Evolutionary conservation across 441 rosid genomes (phyloP).

Genomic region (Erodium texanum): DNA sequence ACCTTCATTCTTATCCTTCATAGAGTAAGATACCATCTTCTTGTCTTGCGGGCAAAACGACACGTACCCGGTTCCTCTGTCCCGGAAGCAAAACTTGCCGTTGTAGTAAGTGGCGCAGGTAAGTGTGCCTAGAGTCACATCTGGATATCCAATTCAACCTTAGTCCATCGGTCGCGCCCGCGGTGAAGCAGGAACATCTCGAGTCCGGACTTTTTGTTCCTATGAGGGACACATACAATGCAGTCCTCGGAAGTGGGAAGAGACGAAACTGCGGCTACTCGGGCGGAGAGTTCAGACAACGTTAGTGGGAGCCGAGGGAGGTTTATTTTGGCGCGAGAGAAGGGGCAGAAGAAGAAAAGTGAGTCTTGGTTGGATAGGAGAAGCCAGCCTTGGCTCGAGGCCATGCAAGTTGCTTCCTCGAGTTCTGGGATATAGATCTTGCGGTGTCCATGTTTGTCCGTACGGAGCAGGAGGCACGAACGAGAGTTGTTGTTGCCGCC

Average conservation of each 20-base stretch:
- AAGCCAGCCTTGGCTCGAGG: background rate
- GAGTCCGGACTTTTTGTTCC: background rate
- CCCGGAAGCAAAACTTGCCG: background rate
- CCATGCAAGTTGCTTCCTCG: background rate
- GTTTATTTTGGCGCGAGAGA: background rate
- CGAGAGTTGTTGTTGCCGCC: background rate
- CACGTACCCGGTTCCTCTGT: too few species aligned
- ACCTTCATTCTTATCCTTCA: too few species aligned
- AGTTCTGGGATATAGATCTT: background rate
- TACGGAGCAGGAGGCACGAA: background rate
- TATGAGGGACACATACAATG: background rate
- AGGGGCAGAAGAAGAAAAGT: background rate
- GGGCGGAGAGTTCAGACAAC: background rate
- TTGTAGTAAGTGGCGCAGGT: background rate
- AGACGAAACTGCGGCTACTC: background rate
- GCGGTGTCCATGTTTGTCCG: background rate
- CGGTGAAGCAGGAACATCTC: background rate
- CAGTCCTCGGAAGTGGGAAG: background rate
- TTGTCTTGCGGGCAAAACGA: too few species aligned
- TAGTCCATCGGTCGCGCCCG: background rate
- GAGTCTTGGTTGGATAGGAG: background rate
- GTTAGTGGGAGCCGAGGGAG: background rate
- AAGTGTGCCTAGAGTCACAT: background rate
- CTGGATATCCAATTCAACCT: background rate
- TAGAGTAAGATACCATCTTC: too few species aligned